phyloP scores from a whole-genome alignment of 148 eudicot species.

The Cornus controversa region DNA sequence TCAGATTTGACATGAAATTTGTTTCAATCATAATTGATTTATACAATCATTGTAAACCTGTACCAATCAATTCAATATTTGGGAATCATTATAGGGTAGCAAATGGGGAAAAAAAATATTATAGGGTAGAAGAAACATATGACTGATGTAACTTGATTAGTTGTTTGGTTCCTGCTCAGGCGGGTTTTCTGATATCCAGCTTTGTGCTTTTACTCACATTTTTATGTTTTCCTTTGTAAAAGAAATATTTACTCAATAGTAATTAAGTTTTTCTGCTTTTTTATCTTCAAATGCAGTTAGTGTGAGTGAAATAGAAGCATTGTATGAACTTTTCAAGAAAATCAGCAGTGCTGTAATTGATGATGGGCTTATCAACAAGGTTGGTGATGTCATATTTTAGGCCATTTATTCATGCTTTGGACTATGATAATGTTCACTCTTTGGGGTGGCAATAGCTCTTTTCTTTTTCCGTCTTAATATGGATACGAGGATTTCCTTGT shows the following conservation, averaged over 20 bases:
- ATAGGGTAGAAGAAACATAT: background rate
- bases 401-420: background rate
- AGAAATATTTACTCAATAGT: background rate
- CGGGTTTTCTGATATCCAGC: background rate
- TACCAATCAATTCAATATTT: background rate
- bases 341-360: constrained; percentile 70
- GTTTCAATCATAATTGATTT: too few species aligned
- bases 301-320: constrained; percentile 72
- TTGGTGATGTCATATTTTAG: constrained; percentile 1
- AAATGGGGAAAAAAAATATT: too few species aligned
- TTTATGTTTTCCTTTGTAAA: background rate
- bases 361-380: constrained; percentile 74
- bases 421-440: background rate
- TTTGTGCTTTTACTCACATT: background rate
- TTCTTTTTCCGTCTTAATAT: background rate
- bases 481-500: background rate
- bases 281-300: constrained; percentile 43
- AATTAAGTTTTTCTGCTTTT: background rate
- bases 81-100: background rate
- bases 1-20: too few species aligned
- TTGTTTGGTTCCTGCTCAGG: too few species aligned
- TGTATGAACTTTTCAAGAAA: constrained; percentile 69
- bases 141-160: background rate
- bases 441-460: background rate
- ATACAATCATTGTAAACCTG: too few species aligned